Base-by-base conservation (phyloP, 1,284 basidiomycete species). In the Pseudomicrostroma phylloplanum region DNA sequence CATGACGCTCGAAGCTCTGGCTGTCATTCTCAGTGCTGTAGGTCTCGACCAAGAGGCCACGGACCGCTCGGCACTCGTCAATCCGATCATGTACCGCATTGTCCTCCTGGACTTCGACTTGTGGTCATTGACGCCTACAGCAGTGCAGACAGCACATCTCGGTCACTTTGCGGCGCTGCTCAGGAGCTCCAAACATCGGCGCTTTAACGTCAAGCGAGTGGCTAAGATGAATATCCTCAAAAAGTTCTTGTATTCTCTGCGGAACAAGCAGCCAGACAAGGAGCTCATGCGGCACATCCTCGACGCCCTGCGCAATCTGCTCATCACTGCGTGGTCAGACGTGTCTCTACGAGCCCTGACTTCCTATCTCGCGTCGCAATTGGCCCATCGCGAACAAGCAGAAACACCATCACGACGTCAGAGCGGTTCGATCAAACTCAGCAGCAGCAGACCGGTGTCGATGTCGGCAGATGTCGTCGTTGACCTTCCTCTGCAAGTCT, bases 91-190 rank as follows among this genome's bases (percentile, higher is more conserved):
- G 1, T 96, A 94, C 74, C 85, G 86, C 54, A 84, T 88, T 1
- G 84, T 96, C 51, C 89, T 90, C 0, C 85, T 96, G 1, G 91
- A 96, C 74, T 90, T 96, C 69, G 88, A 91, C 63, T 85, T 96
- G 6, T 97, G 93, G 93, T 85, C 89, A 0, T 84, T 81, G 26
- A 87, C 90, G 0, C 81, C 83, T 1, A 73, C 81, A 3, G 87
- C 88, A 46, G 86, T 96, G 26, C 89, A 91, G 73, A 82, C 82
- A 2, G 84, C 86, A 17, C 88, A 92, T 73, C 83, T 93, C 0
- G 86, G 88, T 55, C 90, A 96, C 76, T 92, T 96, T 73, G 79
- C 83, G 0, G 86, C 85, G 12, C 84, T 96, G 7, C 80, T 94
- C 12, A 80, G 85, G 60, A 82, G 83, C 0, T 92, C 89, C 63